These are phyloP conservation scores for Elaeis guineensis DNA, from an alignment of 176 grass and related monocot species.

Conservation along the genomic window DNA sequence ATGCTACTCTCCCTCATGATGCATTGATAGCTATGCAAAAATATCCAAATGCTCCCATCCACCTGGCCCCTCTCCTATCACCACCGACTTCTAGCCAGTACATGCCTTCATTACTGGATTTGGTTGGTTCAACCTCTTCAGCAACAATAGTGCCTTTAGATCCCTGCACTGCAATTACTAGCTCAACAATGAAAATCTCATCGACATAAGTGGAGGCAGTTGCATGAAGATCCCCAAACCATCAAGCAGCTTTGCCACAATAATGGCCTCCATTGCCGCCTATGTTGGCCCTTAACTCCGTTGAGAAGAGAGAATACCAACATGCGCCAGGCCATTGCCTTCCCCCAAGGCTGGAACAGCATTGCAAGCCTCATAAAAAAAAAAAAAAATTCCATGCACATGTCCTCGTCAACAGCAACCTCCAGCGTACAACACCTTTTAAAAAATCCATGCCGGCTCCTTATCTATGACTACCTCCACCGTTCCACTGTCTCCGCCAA, in stretches of 20 bases:
- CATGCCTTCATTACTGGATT: conserved; percentile 7
- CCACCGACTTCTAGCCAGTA: background rate
- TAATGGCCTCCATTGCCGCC: conserved; percentile 25
- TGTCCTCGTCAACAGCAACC: too few relatives aligned
- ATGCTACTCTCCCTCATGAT: too few relatives aligned
- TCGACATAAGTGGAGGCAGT: background rate
- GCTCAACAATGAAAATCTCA: conserved; percentile 21
- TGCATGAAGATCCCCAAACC: conserved; percentile 22
- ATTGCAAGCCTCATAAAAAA: too few relatives aligned
- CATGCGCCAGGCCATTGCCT: background rate
- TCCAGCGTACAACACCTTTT: conserved; percentile 1
- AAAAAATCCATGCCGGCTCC: conserved; percentile 34
- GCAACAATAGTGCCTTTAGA: conserved; percentile 78
- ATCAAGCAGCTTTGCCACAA: conserved; percentile 44
- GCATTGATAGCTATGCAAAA: too few relatives aligned
- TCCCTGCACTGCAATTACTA: conserved; percentile 67
- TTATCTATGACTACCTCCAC: conserved; percentile 23
- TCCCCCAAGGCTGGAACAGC: too few relatives aligned
- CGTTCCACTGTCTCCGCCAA: conserved; percentile 28
- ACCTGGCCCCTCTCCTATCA: background rate
- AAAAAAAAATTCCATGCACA: too few relatives aligned
- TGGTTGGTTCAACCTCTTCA: conserved; percentile 47
- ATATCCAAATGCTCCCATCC: background rate
- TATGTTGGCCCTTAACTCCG: background rate
- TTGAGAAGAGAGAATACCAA: conserved; percentile 37